Evolutionary conservation across 2,329 filamentous ascomycete species (phyloP), one percentile per base, ranked within the genome.

Genomic region (Sporothrix luriei): DNA sequence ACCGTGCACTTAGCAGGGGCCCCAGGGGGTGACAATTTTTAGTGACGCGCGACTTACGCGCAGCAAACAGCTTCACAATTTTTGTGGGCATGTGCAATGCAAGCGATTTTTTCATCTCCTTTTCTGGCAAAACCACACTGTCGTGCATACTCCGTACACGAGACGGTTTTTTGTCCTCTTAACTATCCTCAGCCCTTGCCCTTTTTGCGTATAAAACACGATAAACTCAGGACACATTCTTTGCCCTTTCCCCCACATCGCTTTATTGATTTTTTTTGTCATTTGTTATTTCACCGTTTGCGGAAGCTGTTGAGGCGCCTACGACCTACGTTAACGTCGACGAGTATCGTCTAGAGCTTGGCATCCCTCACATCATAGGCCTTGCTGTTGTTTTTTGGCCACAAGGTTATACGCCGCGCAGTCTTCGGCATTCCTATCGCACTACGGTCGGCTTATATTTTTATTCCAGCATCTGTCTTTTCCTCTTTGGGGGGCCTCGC

Each of bases 1-100:
- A 54, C 33, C 40, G 24, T 21, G 48, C 52, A 59, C 48, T 67
- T 59, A 68, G n/a, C 52, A 68, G 21, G n/a, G n/a, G n/a, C n/a
- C n/a, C n/a, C n/a, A n/a, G n/a, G 40, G 66, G 4, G 19, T 40
- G 16, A 4, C 40, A 51, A 43, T 51, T 52, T 55, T 48, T 33
- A 38, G 38, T 43, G 16, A 64, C 57, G 38, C 40, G 57, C 52
- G 61, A 66, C 54, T 62, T 54, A 65, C 69, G 54, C 69, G 67
- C 64, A 66, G 2, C 21, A 62, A 13, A 16, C 10, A 57, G 16
- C 49, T 13, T 29, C 57, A 16, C n/a, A 66, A 55, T 21, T 33
- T 46, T 29, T 29, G 24, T 57, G 38, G 52, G 52, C 51, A 68
- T 57, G 51, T 57, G 38, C 51, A 16, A 48, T 62, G 57, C 57